A percentile compares a stretch with the other conserved stretches of the same genome.
phyloP scores from a whole-genome alignment of 305 asterid genomes.

The Galium porrigens region DNA sequence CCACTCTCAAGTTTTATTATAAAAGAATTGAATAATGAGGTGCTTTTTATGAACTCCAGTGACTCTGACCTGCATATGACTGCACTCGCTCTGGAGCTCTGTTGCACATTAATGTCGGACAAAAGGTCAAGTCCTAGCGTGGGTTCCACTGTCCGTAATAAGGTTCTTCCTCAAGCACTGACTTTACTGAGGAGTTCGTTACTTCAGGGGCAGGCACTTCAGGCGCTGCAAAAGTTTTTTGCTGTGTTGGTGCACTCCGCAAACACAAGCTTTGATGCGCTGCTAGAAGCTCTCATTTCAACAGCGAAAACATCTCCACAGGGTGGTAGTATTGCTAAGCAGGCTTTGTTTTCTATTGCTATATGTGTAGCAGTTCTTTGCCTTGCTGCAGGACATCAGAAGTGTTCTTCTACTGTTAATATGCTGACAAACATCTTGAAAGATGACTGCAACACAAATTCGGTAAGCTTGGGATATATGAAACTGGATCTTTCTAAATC shows the following conservation, averaged over 20 bases:
- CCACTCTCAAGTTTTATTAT: constrained; percentile 4
- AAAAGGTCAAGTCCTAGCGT: constrained; percentile 81
- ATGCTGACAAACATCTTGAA: constrained; percentile 89
- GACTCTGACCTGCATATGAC: constrained; percentile 98
- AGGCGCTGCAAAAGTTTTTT: constrained; percentile 84
- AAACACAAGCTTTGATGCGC: constrained; percentile 83
- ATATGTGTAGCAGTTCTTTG: constrained; percentile 97
- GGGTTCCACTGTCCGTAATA: constrained; percentile 75
- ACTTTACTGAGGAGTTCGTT: constrained; percentile 70
- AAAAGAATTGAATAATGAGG: constrained; percentile 5
- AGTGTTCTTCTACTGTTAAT: constrained; percentile 69
- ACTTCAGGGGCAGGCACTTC: constrained; percentile 98
- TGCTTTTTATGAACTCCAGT: constrained; percentile 33
- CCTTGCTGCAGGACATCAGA: constrained; percentile 77
- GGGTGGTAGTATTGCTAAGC: constrained; percentile 84
- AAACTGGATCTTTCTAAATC: neutral
- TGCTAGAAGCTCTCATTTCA: constrained; percentile 86
- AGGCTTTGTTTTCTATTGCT: constrained; percentile 88
- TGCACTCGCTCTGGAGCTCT: constrained; percentile 85
- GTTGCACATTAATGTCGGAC: constrained; percentile 92
- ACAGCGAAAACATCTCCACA: constrained; percentile 76
- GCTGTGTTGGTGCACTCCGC: constrained; percentile 77
- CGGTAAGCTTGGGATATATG: constrained; percentile 34
- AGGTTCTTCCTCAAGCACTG: constrained; percentile 92
- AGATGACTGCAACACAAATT: constrained; percentile 59